Base-by-base conservation (phyloP, 495 filamentous ascomycete species). In the Aspergillus affinis region DNA sequence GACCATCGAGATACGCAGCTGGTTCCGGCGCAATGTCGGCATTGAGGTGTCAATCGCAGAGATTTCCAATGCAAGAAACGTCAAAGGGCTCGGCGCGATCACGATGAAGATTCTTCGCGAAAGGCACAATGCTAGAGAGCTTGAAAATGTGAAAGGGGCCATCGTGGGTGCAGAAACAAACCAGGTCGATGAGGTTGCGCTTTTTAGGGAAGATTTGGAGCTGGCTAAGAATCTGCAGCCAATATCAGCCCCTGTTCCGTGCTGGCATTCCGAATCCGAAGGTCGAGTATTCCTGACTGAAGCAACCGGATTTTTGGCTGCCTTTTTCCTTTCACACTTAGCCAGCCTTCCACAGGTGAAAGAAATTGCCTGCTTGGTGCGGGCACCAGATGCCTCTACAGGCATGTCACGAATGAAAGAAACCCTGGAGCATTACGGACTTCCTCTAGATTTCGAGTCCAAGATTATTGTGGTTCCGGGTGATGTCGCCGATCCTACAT, bases 1-100 rank as follows among this genome's bases (percentile, higher is more conserved):
- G 21, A 62, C 67, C 1, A 72, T 80, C 26, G 77, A 79, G 60
- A 55, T 80, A 48, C 62, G 75, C 17, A 67, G 65, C 19, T 80
- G 77, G 77, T 72, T 58, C 46, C 56, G 70, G 15, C 58, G 65
- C 17, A 57, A 48, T 7, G 49, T 77, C 5, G 66, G 60, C 0
- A 48, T 68, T n/a, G 70, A 75, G 0, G 57, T 77, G 17, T 63
- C 53, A 12, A 56, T 71, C 13, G 57, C 69, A 6, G 70, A 77
- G 44, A 65, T 77, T 3, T 44, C 59, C 21, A 55, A 55, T 50
- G 58, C 61, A 20, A 53, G 48, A 15, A 64, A 58, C 4, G 17
- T 64, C 6, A 27, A 23, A 27, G 49, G 26, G 32, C 30, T 54
- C 19, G 23, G 26, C 23, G 6, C 15, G 20, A 52, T 23, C 19